phyloP scores from a whole-genome alignment of 768 basidiomycete genomes.

The Serendipita indica region DNA sequence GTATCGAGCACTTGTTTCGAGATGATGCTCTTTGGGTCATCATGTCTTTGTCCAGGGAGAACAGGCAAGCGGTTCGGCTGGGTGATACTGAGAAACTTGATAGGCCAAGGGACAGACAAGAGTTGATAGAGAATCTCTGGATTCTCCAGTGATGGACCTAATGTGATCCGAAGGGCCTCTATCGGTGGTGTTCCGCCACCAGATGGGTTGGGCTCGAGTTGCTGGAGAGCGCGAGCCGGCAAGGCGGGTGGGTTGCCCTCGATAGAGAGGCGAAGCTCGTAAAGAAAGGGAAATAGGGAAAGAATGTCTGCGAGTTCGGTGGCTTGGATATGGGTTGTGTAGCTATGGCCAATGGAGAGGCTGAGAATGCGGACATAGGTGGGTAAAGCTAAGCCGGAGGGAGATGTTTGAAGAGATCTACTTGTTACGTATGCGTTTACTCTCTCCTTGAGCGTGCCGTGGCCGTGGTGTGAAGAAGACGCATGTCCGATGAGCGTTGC shows the following conservation, averaged over 20 bases:
- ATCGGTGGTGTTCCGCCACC: background rate
- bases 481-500: background rate
- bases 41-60: too few relatives aligned
- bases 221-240: background rate
- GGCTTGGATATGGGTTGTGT: background rate
- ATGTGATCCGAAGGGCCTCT: background rate
- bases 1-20: background rate
- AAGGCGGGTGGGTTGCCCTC: background rate
- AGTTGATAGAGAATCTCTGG: background rate
- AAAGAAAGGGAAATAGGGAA: background rate
- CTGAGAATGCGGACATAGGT: conserved; percentile 2
- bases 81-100: conserved; percentile 7
- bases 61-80: background rate
- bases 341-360: conserved; percentile 1
- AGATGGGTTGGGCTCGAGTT: background rate
- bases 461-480: background rate
- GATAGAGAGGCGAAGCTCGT: conserved; percentile 3
- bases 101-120: background rate
- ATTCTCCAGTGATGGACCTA: background rate
- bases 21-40: background rate
- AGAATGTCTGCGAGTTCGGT: conserved; percentile 6
- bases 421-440: background rate
- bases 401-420: background rate
- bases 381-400: background rate
- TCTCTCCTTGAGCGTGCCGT: background rate